phyloP scores from a whole-genome alignment of 495 filamentous ascomycete species.

The Filosporella fistucella region DNA sequence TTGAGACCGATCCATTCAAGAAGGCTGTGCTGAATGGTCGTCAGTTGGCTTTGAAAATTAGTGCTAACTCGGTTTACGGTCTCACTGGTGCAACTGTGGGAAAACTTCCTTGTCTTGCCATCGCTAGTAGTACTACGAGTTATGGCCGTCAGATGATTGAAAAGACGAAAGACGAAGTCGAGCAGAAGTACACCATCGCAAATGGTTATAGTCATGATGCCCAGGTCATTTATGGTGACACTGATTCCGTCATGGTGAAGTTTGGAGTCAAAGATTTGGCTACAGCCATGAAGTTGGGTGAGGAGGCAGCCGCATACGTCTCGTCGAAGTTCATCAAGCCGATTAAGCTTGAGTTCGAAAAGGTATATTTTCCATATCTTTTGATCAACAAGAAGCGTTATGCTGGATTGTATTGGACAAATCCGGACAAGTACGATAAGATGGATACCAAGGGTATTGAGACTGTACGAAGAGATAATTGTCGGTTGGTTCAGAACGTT shows the following conservation, averaged over 20 bases:
- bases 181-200: constrained; percentile 79
- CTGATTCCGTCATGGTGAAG: constrained; percentile 99
- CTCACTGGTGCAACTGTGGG: constrained; percentile 93
- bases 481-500: constrained; percentile 88
- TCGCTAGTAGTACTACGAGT: constrained; percentile 92
- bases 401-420: constrained; percentile 95
- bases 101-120: constrained; percentile 91
- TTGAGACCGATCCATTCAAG: constrained; percentile 93
- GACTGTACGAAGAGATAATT: constrained; percentile 96
- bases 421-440: constrained; percentile 92
- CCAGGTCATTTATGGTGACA: constrained; percentile 97
- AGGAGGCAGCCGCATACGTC: constrained; percentile 83
- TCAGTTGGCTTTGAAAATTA: constrained; percentile 93
- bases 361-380: constrained; percentile 97
- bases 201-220: constrained; percentile 95
- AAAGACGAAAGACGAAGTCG: constrained; percentile 90
- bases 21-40: constrained; percentile 97
- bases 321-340: constrained; percentile 89
- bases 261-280: constrained; percentile 83
- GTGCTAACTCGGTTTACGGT: constrained; percentile 97
- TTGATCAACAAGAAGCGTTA: constrained; percentile 99
- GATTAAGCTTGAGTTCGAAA: constrained; percentile 99
- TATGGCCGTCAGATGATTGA: constrained; percentile 99
- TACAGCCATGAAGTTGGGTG: constrained; percentile 88
- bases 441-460: constrained; percentile 99